Evolutionary conservation across 139 green algal genomes (phyloP).

Genomic region (Dunaliella sp.): DNA sequence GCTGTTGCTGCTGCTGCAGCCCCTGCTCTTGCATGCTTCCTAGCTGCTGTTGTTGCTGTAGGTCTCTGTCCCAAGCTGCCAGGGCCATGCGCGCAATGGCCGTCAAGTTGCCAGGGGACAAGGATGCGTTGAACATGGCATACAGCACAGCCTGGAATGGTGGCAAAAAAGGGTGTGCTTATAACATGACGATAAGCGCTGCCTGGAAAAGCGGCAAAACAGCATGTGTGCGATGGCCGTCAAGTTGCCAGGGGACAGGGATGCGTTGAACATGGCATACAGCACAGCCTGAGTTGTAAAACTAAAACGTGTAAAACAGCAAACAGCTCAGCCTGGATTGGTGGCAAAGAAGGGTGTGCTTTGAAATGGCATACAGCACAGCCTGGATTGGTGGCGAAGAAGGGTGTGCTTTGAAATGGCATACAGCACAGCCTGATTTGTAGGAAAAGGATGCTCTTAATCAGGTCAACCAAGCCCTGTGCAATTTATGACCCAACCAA

Average conservation of each 20-base stretch:
- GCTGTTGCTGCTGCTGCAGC: slow-evolving; percentile 8
- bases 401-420: background rate
- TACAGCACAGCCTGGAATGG: background rate
- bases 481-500: no score
- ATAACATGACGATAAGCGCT: no score
- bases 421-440: no score
- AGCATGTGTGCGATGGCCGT: background rate
- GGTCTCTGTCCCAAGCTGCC: slow-evolving; percentile 17
- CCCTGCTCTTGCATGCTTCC: no score
- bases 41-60: background rate
- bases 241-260: background rate
- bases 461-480: no score
- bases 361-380: background rate
- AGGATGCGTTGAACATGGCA: background rate
- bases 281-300: slow-evolving; percentile 2
- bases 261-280: background rate
- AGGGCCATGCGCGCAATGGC: slow-evolving; percentile 15
- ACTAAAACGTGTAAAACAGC: no score
- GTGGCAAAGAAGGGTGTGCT: background rate
- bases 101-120: background rate
- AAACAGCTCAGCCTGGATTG: no score
- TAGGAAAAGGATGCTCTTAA: no score
- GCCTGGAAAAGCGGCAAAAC: no score
- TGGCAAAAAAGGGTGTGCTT: background rate
- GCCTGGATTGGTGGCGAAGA: no score